Evolutionary conservation across 768 basidiomycete genomes (phyloP), one percentile per base, ranked within the genome.

Genomic region (Rubroboletus pulcherrimus): DNA sequence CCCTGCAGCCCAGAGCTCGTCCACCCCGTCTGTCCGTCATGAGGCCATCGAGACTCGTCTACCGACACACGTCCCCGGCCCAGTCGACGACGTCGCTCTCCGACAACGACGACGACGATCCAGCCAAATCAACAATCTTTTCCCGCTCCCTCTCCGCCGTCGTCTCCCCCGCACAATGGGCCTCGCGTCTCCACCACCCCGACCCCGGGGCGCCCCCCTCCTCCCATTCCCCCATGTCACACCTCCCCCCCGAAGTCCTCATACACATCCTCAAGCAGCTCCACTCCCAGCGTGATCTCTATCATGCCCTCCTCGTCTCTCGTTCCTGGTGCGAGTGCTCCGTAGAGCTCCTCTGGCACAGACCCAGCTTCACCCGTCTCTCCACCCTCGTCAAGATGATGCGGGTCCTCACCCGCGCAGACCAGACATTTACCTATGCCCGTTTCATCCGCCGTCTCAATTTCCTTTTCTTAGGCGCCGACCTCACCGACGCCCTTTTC

Each of bases 241-340:
- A 77, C 48, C 76, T 98, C 5, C 95, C 95, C 8, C 89, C 91
- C 55, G 96, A 98, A 71, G 81, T 98, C 39, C 85, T 98, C 66
- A 90, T 97, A 15, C 88, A 96, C 68, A 89, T 98, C 66, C 81
- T 99, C 62, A 90, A 87, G 61, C 84, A 93, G 63, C 78, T 99
- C 12, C 82, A 87, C 61, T 78, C 83, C 0, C 75, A 86, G 31
- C 78, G 80, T 56, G 91, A 96, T 71, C 80, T 98, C 45, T 82
- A 87, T 59, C 76, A 78, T 60, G 80, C 83, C 39, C 79, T 95
- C 57, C 84, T 87, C 54, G 94, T 98, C 29, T 93, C 86, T 19
- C 85, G 91, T 54, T 80, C 84, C 29, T 99, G 96, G 94, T 98
- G 93, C 78, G 89, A 95, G 68, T 97, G 93, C 72, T 86, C 93